Evolutionary conservation across 73 alveolate species (phyloP).

Genomic region (Paramecium tetraurelia): DNA sequence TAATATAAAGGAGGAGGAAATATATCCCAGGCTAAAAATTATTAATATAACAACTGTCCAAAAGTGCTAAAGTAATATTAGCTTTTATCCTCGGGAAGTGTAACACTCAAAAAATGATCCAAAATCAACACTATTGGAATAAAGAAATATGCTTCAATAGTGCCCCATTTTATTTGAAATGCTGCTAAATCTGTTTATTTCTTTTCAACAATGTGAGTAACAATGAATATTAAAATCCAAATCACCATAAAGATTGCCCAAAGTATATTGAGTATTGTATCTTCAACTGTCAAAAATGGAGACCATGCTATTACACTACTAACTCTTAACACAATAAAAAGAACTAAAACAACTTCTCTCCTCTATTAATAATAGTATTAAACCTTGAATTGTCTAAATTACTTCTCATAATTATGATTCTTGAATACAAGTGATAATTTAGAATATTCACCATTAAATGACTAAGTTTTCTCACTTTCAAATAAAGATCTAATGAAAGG

Average conservation of each 20-base stretch:
- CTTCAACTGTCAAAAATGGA: background rate
- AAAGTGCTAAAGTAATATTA: slow-evolving; percentile 21
- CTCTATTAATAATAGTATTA: background rate
- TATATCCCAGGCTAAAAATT: slow-evolving; percentile 43
- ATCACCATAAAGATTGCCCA: background rate
- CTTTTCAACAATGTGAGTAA: background rate
- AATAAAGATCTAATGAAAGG: slow-evolving; percentile 26
- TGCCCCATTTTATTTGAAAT: background rate
- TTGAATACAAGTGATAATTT: background rate
- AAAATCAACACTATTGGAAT: background rate
- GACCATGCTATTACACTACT: background rate
- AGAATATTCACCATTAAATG: slow-evolving; percentile 30
- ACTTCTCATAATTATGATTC: slow-evolving; percentile 6
- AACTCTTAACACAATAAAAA: background rate
- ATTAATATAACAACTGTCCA: slow-evolving; percentile 4
- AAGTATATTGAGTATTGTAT: background rate
- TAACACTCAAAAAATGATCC: slow-evolving; percentile 35
- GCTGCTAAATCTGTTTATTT: background rate
- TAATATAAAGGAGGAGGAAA: slow-evolving; percentile 35
- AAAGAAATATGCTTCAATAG: background rate
- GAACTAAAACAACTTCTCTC: background rate
- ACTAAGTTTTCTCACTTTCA: slow-evolving; percentile 40
- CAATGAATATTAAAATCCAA: background rate
- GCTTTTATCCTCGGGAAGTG: background rate
- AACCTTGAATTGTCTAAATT: slow-evolving; percentile 15